Evolutionary conservation across 805 yeast species (phyloP).

Genomic region (Blastobotrys terrestris): DNA sequence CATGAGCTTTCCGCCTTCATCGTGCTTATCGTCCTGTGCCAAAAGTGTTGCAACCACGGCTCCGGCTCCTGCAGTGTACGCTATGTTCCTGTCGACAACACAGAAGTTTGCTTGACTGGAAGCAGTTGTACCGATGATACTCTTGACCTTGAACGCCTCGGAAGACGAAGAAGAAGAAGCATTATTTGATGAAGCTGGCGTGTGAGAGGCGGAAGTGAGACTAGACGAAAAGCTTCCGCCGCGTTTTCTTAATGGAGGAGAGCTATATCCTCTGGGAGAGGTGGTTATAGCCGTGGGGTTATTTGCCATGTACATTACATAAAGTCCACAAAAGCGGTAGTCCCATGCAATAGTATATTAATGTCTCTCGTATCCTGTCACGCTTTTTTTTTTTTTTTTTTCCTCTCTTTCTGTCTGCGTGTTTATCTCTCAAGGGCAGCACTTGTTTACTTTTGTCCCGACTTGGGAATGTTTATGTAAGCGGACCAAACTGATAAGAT

Average conservation of each 20-base stretch:
- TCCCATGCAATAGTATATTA: no score
- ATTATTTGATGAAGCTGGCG: not conserved
- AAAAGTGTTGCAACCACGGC: constrained; percentile 19
- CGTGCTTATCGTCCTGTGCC: not conserved
- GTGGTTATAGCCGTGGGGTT: not conserved
- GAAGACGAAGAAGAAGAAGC: not conserved
- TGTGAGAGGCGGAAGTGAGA: not conserved
- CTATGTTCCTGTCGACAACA: constrained; percentile 14
- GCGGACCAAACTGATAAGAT: not conserved
- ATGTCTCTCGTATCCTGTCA: not conserved
- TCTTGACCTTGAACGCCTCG: constrained; percentile 6
- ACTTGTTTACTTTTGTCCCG: not conserved
- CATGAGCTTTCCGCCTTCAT: not conserved
- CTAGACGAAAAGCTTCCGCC: not conserved
- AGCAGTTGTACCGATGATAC: constrained; percentile 23
- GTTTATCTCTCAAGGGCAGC: not conserved
- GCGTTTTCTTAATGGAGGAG: not conserved
- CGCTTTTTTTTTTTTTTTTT: no score
- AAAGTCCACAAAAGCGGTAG: no score
- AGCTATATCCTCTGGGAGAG: not conserved
- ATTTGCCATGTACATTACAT: not conserved
- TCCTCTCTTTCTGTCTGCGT: no score
- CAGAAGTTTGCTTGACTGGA: constrained; percentile 11
- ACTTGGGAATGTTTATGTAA: not conserved
- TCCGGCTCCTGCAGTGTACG: constrained; percentile 28